Base-by-base conservation (phyloP, 371 early-diverging fungal species). In the Nematocida sp. region DNA sequence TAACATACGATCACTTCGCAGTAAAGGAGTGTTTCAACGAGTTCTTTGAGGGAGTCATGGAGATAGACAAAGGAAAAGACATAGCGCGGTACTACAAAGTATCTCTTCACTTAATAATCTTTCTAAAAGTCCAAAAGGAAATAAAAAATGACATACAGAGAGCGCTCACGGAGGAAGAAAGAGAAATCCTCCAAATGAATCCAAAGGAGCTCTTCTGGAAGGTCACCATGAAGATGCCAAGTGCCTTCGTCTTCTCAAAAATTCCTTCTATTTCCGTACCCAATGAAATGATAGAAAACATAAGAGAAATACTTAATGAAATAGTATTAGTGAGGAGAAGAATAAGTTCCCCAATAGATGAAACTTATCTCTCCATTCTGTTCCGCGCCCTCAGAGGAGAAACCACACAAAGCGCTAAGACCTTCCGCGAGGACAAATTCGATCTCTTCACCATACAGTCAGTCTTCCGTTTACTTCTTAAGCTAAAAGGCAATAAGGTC, bases 11-110 rank as follows among this genome's bases (percentile, higher is more conserved):
- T 23, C 47, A 61, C 4, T 13, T 71, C 9, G 35, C 20, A 9
- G 39, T 71, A n/a, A 61, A 39, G 25, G 75, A 71, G 36, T 32
- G 60, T 13, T 71, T 71, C 33, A 71, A 71, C 30, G 75, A 71
- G 38, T 71, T 71, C 45, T 71, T 71, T 71, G 75, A 71, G n/a
- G 61, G 61, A 5, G 51, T 71, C 13, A 57, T 71, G 18, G 23
- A 71, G 26, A 71, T 71, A 30, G 40, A 61, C 32, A 40, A 30
- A 55, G 57, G 75, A n/a, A 50, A 32, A 71, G 57, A 61, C 16
- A 71, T 71, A 28, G 28, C 51, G 32, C 56, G 63, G 30, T 50
- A 59, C 30, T 71, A 71, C 38, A 60, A 18, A 23, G 59, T 48
- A 50, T 71, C 75, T 39, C 51, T 71, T 45, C 75, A 71, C 30